Evolutionary conservation across 1,139 yeast species (phyloP), one percentile per base, ranked within the genome.

Genomic region (Candida pseudoviswanathii): DNA sequence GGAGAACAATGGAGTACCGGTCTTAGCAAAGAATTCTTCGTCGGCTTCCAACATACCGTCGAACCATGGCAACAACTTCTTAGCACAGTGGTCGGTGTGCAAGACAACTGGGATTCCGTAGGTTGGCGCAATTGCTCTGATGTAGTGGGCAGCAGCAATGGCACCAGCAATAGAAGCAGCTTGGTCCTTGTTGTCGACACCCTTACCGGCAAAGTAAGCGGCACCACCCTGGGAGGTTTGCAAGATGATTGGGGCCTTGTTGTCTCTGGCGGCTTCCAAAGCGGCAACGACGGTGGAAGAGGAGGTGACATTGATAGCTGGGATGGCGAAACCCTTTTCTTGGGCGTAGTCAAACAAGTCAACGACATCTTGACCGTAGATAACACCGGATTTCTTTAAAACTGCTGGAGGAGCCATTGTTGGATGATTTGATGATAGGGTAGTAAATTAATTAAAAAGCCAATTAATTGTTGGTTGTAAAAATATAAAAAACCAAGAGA

Each of bases 141-240:
- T 87, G 82, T 86, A 94, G 81, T 90, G 97, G 60, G 97, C 99
- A 67, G 98, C 99, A 66, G 99, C 97, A 71, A 94, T 72, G 68
- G 97, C 77, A 77, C 99, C 99, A 57, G 85, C 86, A 75, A 94
- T 89, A 54, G 99, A 87, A 57, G 98, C 99, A 65, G 80, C 80
- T 79, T 94, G 98, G 81, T 90, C 85, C 67, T 80, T 82, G 88
- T 94, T 95, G 73, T 82, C 82, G 63, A 95, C 92, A 78, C 99
- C 99, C 85, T 94, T 94, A 81, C 98, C 98, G 60, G 98, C 99
- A 73, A 94, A 94, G 90, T 83, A 95, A 59, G 98, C 99, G 63
- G 99, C 96, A 81, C 99, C 99, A 80, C 99, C 99, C 76, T 94
- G 92, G 57, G 99, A 94, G 62, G 94, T 84, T 80, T 94, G 99